Evolutionary conservation across 371 early-diverging fungal species (phyloP).

Genomic region (Lichtheimia ornata): DNA sequence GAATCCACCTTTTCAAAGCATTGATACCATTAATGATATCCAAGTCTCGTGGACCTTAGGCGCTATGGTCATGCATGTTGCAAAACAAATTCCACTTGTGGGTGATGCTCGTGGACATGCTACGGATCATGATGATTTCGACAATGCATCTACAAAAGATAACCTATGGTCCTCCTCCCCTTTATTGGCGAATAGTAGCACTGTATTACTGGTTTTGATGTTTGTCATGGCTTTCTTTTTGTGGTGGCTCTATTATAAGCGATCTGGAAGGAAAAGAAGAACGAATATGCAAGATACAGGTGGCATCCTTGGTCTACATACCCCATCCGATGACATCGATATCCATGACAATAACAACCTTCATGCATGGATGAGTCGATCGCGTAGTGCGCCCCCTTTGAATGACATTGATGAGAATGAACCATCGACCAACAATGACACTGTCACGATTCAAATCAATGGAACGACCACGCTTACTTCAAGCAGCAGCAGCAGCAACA

Average conservation of each 20-base stretch:
- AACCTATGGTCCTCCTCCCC: too few species aligned
- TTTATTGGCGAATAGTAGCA: too few species aligned
- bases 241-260: background rate
- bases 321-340: too few species aligned
- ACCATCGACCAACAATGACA: background rate
- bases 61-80: slow-evolving; percentile 68
- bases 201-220: background rate
- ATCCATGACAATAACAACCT: too few species aligned
- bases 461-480: background rate
- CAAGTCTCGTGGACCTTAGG: slow-evolving; percentile 94
- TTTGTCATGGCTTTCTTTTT: background rate
- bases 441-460: slow-evolving; percentile 11
- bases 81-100: slow-evolving; percentile 51
- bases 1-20: slow-evolving; percentile 71
- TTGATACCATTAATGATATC: slow-evolving; percentile 77
- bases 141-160: too few species aligned
- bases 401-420: slow-evolving; percentile 13
- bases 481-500: slow-evolving; percentile 1
- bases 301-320: background rate
- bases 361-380: too few species aligned
- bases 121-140: slow-evolving; percentile 39
- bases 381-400: background rate
- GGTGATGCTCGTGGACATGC: slow-evolving; percentile 29
- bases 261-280: background rate
- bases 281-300: background rate